Conservation (phyloP, 768 basidiomycete species). For the Trametes sanguinea region DNA sequence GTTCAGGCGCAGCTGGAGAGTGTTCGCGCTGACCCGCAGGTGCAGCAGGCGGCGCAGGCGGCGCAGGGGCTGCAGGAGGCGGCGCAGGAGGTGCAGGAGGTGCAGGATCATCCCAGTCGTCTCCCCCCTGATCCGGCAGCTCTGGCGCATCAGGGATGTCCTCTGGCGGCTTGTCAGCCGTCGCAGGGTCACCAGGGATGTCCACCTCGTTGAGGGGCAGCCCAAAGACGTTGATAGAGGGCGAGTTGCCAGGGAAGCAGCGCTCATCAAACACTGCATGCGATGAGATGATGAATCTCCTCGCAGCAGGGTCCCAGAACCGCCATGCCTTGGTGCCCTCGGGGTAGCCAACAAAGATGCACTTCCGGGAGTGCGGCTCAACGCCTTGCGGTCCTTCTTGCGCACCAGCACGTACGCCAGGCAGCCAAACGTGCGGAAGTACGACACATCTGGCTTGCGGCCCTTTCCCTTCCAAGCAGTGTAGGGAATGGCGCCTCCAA, state of each 20-base stretch:
- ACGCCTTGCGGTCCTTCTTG: slow-evolving; percentile 36
- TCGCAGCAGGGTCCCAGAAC: slow-evolving; percentile 18
- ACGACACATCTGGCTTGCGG: slow-evolving; percentile 19
- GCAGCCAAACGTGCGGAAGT: slow-evolving; percentile 42
- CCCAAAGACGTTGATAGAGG: slow-evolving; percentile 1
- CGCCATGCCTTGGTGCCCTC: slow-evolving; percentile 2
- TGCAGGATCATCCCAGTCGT: slow-evolving; percentile 17
- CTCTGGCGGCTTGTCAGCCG: background rate
- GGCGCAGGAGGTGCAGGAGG: slow-evolving; percentile 12
- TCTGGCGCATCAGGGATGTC: slow-evolving; percentile 8
- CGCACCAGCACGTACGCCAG: slow-evolving; percentile 41
- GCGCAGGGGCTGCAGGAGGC: background rate
- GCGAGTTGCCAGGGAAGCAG: background rate
- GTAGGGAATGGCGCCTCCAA: background rate
- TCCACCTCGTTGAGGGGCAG: slow-evolving; percentile 5
- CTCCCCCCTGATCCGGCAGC: slow-evolving; percentile 18
- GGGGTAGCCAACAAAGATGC: slow-evolving; percentile 32
- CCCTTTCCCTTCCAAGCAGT: slow-evolving; percentile 4
- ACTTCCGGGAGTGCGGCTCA: slow-evolving; percentile 32
- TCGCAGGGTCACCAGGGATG: background rate
- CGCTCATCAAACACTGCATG: slow-evolving; percentile 18
- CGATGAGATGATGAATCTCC: slow-evolving; percentile 12
- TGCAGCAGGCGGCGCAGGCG: background rate
- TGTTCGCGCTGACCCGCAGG: background rate
- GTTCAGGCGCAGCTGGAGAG: background rate